These are phyloP conservation scores for Geosmithia flava DNA, from an alignment of 2,329 filamentous ascomycete genomes.

Conservation along the genomic window DNA sequence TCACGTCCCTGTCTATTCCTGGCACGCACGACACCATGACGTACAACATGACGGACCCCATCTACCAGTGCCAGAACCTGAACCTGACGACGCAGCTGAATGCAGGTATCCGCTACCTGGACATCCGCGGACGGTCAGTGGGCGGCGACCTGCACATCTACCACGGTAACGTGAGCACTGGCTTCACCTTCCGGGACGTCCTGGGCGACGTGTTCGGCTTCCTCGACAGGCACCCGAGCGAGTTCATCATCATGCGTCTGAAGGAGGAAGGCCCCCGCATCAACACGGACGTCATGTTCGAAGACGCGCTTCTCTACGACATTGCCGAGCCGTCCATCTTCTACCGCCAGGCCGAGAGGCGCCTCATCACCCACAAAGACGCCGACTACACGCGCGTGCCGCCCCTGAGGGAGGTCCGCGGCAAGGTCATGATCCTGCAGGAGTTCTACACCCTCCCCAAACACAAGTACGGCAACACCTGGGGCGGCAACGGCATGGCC, in stretches of 20 bases:
- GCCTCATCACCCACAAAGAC: neutral
- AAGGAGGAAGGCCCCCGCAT: conserved; percentile 31
- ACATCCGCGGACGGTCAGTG: conserved; percentile 22
- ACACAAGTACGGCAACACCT: neutral
- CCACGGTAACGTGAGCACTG: conserved; percentile 31
- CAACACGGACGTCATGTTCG: conserved; percentile 24
- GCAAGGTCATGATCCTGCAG: neutral
- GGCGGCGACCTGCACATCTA: conserved; percentile 26
- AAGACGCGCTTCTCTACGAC: conserved; percentile 30
- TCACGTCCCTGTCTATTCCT: conserved; percentile 34
- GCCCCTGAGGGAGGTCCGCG: neutral
- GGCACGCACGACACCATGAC: conserved; percentile 43
- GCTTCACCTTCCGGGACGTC: conserved; percentile 28
- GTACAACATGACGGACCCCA: conserved; percentile 19
- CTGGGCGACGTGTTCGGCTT: conserved; percentile 29
- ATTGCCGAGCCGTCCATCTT: conserved; percentile 7
- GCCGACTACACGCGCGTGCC: neutral
- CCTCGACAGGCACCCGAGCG: conserved; percentile 28
- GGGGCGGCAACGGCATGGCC: neutral
- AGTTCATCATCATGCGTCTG: conserved; percentile 34
- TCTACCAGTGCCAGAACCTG: conserved; percentile 34
- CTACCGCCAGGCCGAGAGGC: neutral
- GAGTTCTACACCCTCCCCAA: neutral
- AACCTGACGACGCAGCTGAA: conserved; percentile 29
- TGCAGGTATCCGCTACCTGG: conserved; percentile 35